Conservation (phyloP, 345 rosid species). For the Citrus glauca region DNA sequence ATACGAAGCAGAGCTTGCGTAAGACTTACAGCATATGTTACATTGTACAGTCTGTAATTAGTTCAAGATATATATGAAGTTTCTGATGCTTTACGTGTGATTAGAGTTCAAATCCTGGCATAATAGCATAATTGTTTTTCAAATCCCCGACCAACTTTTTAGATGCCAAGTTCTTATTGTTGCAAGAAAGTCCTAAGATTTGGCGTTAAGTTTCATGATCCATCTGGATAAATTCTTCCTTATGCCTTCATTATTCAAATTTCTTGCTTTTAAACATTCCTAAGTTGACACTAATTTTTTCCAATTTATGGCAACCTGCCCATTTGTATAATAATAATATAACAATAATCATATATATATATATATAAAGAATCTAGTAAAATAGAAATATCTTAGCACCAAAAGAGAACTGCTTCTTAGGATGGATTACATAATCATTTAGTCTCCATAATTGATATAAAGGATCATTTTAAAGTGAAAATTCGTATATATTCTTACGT, state of each 20-base stretch:
- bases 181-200: constrained; percentile 16
- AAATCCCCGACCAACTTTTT: constrained; percentile 4
- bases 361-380: no score
- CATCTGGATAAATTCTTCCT: constrained; percentile 16
- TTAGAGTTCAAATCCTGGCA: constrained; percentile 1
- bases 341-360: not conserved
- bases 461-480: constrained; percentile 32
- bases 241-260: not conserved
- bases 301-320: not conserved
- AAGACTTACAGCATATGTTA: not conserved
- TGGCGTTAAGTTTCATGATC: constrained; percentile 27
- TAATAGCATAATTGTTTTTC: constrained; percentile 4
- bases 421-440: not conserved
- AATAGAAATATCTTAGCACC: not conserved
- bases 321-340: not conserved
- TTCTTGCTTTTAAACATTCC: not conserved
- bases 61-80: not conserved
- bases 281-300: not conserved
- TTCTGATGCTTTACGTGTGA: constrained; percentile 16
- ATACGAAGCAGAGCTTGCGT: not conserved
- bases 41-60: not conserved
- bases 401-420: not conserved
- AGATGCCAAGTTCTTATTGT: constrained; percentile 37
- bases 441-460: not conserved
- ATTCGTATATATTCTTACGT: constrained; percentile 32